A percentile compares a stretch with the other conserved stretches of the same genome.
Evolutionary conservation across 164 flowering plant species (phyloP).

Genomic region (Platanus orientalis): DNA sequence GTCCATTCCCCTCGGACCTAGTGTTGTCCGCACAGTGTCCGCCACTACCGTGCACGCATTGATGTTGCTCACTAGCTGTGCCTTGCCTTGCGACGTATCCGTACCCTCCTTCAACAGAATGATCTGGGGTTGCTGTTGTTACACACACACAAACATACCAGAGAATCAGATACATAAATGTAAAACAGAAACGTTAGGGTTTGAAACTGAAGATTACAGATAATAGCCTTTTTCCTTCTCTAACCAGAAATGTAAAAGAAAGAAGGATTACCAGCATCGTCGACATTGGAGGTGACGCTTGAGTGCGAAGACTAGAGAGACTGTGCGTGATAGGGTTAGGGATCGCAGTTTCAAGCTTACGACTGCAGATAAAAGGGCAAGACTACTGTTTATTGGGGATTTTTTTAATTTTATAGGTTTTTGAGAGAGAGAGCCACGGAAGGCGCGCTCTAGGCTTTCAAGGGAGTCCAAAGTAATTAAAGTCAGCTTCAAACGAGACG

Average conservation of each 20-base stretch:
- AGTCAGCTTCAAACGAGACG: too few relatives aligned
- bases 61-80: conserved; percentile 93
- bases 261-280: conserved; percentile 43
- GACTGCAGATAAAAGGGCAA: too few relatives aligned
- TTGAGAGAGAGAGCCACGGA: too few relatives aligned
- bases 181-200: conserved; percentile 1
- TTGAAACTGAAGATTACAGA: background rate
- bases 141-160: background rate
- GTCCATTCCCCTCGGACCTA: conserved; percentile 98
- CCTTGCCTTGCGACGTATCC: conserved; percentile 94
- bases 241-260: background rate
- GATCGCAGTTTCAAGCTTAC: conserved; percentile 5
- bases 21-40: conserved; percentile 80
- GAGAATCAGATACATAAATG: background rate
- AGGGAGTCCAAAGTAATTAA: too few relatives aligned
- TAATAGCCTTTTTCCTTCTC: background rate
- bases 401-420: too few relatives aligned
- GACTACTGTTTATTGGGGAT: too few relatives aligned
- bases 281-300: conserved; percentile 34
- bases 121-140: conserved; percentile 89
- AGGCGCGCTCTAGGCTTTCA: too few relatives aligned
- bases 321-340: background rate
- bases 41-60: conserved; percentile 87
- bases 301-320: background rate
- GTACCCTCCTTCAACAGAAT: conserved; percentile 95